phyloP scores from a whole-genome alignment of 2,329 filamentous ascomycete species.

The Raffaelea albimanens region DNA sequence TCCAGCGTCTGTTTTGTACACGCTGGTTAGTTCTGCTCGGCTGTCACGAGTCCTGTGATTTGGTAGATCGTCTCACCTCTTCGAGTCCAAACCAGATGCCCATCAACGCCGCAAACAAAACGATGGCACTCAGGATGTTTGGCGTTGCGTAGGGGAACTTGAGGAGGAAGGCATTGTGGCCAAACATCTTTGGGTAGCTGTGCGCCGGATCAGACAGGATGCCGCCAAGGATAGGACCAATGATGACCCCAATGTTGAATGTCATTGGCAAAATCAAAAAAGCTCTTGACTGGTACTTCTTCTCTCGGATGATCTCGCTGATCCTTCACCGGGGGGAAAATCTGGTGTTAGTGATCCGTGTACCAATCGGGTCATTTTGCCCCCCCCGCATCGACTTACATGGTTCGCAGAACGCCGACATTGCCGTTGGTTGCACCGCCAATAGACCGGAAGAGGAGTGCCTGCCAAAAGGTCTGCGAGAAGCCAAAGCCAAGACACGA shows the following conservation, averaged over 20 bases:
- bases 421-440: slow-evolving; percentile 66
- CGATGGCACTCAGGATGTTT: slow-evolving; percentile 41
- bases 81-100: slow-evolving; percentile 41
- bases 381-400: slow-evolving; percentile 29
- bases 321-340: no score
- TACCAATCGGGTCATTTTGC: background rate
- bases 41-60: no score
- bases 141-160: slow-evolving; percentile 45
- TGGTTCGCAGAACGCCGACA: slow-evolving; percentile 64
- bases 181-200: slow-evolving; percentile 35
- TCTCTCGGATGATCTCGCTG: slow-evolving; percentile 32
- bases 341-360: no score
- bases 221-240: slow-evolving; percentile 44
- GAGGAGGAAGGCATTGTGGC: slow-evolving; percentile 33
- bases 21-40: no score
- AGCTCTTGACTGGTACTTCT: slow-evolving; percentile 33
- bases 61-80: slow-evolving; percentile 29
- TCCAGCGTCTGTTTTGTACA: slow-evolving; percentile 34
- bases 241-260: slow-evolving; percentile 57
- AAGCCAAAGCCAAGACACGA: slow-evolving; percentile 64
- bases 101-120: slow-evolving; percentile 33
- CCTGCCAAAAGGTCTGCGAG: slow-evolving; percentile 50
- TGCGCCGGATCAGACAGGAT: slow-evolving; percentile 34
- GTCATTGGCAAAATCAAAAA: slow-evolving; percentile 51
- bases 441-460: slow-evolving; percentile 53